phyloP scores from a whole-genome alignment of 768 basidiomycete species.

The Neoboletus magnificus region DNA sequence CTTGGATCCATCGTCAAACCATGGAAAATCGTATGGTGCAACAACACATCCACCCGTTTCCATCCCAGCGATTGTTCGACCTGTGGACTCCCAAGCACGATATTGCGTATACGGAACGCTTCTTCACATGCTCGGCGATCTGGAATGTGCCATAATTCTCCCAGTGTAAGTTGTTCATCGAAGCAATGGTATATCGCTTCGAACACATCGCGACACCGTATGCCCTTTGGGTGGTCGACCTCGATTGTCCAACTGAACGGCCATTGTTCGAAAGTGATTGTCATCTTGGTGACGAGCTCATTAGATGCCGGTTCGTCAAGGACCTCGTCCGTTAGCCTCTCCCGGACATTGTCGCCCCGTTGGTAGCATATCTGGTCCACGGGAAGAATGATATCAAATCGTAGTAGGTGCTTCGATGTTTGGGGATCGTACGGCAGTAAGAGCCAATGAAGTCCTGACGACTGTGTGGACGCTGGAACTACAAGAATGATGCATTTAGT shows the following conservation, averaged over 20 bases:
- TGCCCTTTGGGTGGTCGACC: constrained; percentile 37
- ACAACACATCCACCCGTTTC: constrained; percentile 51
- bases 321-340: constrained; percentile 33
- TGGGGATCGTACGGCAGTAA: constrained; percentile 37
- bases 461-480: neutral
- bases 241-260: constrained; percentile 36
- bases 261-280: constrained; percentile 38
- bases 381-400: constrained; percentile 46
- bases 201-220: constrained; percentile 52
- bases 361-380: constrained; percentile 32
- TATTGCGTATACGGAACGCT: constrained; percentile 40
- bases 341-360: constrained; percentile 1
- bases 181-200: constrained; percentile 49
- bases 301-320: constrained; percentile 40
- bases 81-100: constrained; percentile 34
- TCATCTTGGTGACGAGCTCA: constrained; percentile 41
- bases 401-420: constrained; percentile 25
- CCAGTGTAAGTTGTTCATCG: constrained; percentile 30
- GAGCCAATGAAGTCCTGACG: constrained; percentile 41
- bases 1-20: neutral
- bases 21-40: constrained; percentile 26
- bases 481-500: neutral
- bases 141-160: constrained; percentile 37
- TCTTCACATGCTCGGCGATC: constrained; percentile 29
- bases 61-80: constrained; percentile 43